Base-by-base conservation (phyloP, 768 basidiomycete species). In the Panellus pusillus region DNA sequence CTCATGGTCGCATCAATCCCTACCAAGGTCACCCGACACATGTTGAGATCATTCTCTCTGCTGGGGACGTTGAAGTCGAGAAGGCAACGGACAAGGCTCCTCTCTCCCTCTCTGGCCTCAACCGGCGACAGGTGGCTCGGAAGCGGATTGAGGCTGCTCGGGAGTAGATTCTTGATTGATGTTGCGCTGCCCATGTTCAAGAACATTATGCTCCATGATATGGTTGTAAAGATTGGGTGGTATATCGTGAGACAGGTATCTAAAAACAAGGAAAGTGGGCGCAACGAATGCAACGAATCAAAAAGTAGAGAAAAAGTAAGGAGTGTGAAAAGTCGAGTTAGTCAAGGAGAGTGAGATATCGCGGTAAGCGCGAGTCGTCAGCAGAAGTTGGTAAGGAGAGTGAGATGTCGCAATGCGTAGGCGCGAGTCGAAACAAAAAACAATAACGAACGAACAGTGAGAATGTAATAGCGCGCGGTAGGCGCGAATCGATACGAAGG, bases 1-100 rank as follows among this genome's bases (percentile, higher is more conserved):
- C 91, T 41, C 93, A 95, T 66, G 93, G 93, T 83, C 89, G 93
- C 54, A 95, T 94, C 75, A 99, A 99, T 78, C 96, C 97, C 32
- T 98, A 98, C 84, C 93, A 97, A 74, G 96, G 96, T 39, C 92
- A 94, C 75, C 97, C 97, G 38, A 89, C 87, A 72, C 97, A 98
- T 68, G 88, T 98, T 61, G 96, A 98, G 72, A 85, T 94, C 70
- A 93, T 98, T 70, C 86, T 98, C 58, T 76, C 84, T 44, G 87
- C 87, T 50, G 74, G 83, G 36, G 86, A 87, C 37, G 82, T 80
- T 58, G 87, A 92, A 71, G 93, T 98, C 46, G 91, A 96, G 78
- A 91, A 93, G 72, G 86, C 86, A 70, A 94, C 91, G 65, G 93
- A 94, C 76, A 87, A 89, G 72, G 74, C 80, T 52, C 74, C 76